Evolutionary conservation across 2,329 filamentous ascomycete species (phyloP), one percentile per base, ranked within the genome.

Genomic region (Exophiala aquamarina): DNA sequence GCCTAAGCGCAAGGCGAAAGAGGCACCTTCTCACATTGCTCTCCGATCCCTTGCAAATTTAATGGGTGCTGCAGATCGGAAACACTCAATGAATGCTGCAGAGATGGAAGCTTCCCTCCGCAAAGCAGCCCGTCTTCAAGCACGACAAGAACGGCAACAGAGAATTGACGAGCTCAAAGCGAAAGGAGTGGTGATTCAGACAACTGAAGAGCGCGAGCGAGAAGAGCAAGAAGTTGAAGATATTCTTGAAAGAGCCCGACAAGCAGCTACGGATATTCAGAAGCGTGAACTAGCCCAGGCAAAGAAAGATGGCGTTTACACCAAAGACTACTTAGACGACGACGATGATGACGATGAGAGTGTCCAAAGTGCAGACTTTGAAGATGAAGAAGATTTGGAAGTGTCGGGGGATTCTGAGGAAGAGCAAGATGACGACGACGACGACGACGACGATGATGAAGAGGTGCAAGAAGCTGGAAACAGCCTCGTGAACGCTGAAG

Each of bases 141-240:
- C 90, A 35, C 82, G 82, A 50, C 69, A 79, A 33, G 89, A 93
- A 64, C 83, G 89, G 43, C 81, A 88, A 50, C 84, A 88, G 57
- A 85, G 85, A 45, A 77, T 97, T 15, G 82, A 89, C 46, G 78
- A 84, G 57, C 77, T 98, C 32, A 83, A 81, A 60, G 84, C 86
- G 9, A 89, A 87, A 66, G 93, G 93, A 6, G 78, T 96, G 19
- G 73, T 86, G 18, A 75, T 97, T 14, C 86, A 91, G 65, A 95
- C 88, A 1, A 82, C 84, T 2, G 92, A 96, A 66, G 91, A 98
- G 65, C 82, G 88, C 15, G 87, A 91, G 62, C 81, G 82, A 26
- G 86, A 95, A 63, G 82, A 89, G 66, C 83, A 87, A 47, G 83
- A 91, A 49, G 82, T 95, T 10, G 93, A 97, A 59, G 86, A 96